Conservation (phyloP, 352 stramenopile genomes). For the Pythium sp. region DNA sequence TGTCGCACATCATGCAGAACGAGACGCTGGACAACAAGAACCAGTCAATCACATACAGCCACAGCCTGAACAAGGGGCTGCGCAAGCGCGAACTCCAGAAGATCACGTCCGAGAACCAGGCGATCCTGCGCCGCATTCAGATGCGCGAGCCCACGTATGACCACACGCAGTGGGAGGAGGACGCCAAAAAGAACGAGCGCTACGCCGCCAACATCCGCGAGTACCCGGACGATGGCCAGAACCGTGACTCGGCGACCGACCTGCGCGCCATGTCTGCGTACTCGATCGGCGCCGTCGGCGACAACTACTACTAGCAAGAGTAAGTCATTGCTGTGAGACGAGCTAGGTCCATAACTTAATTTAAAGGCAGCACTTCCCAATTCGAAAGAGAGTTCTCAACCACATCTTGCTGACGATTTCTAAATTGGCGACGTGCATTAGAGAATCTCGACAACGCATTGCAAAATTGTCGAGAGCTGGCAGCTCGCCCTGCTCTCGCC, state of each 20-base stretch:
- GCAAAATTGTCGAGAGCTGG: constrained; percentile 49
- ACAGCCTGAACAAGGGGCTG: constrained; percentile 82
- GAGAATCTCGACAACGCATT: constrained; percentile 33
- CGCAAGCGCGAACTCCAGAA: constrained; percentile 86
- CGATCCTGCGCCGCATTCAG: constrained; percentile 88
- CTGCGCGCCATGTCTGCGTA: constrained; percentile 59
- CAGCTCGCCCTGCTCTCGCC: constrained; percentile 67
- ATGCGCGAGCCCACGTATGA: constrained; percentile 89
- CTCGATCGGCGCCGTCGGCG: constrained; percentile 38
- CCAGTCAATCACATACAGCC: constrained; percentile 63
- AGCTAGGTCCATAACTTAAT: constrained; percentile 1
- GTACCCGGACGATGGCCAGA: constrained; percentile 47
- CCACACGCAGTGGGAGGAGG: constrained; percentile 87
- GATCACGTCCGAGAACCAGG: constrained; percentile 85
- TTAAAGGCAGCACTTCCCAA: constrained; percentile 1
- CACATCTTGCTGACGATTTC: not conserved
- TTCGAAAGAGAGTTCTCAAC: not conserved
- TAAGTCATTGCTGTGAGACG: no score
- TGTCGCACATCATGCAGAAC: constrained; percentile 94
- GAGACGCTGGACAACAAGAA: constrained; percentile 88
- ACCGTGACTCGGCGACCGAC: constrained; percentile 40
- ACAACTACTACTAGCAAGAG: constrained; percentile 31
- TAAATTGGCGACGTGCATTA: not conserved
- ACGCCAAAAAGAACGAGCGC: constrained; percentile 79
- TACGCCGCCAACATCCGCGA: constrained; percentile 90